These are phyloP conservation scores for Penicillium verhagenii DNA, from an alignment of 495 filamentous ascomycete species.

Conservation along the genomic window DNA sequence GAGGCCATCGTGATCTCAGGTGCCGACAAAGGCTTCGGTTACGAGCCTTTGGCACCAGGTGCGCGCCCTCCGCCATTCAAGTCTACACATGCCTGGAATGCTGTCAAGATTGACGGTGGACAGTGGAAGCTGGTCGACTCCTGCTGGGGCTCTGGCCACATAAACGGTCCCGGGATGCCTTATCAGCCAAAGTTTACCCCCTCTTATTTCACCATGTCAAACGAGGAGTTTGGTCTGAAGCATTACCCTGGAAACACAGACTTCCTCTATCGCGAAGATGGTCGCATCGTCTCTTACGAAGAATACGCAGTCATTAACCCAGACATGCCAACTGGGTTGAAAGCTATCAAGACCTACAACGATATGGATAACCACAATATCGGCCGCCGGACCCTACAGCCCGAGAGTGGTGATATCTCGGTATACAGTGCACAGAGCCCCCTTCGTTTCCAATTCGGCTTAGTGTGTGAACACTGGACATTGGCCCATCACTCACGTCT, in stretches of 20 bases:
- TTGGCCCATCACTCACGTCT: slow-evolving; percentile 61
- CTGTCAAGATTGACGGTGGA: slow-evolving; percentile 76
- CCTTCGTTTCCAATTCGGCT: slow-evolving; percentile 73
- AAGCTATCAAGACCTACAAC: slow-evolving; percentile 52
- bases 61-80: slow-evolving; percentile 57
- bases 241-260: slow-evolving; percentile 73
- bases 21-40: slow-evolving; percentile 86
- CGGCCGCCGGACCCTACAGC: slow-evolving; percentile 59
- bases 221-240: slow-evolving; percentile 73
- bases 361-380: slow-evolving; percentile 61
- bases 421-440: slow-evolving; percentile 48
- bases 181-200: slow-evolving; percentile 72
- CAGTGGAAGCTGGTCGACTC: slow-evolving; percentile 90
- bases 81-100: slow-evolving; percentile 86
- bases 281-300: slow-evolving; percentile 65
- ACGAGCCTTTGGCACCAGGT: slow-evolving; percentile 52
- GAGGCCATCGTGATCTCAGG: slow-evolving; percentile 68
- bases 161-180: slow-evolving; percentile 45
- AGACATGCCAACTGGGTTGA: slow-evolving; percentile 36
- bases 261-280: slow-evolving; percentile 68
- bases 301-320: slow-evolving; percentile 67
- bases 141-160: slow-evolving; percentile 85
- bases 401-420: slow-evolving; percentile 55
- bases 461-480: slow-evolving; percentile 78
- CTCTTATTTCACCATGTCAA: slow-evolving; percentile 70